Conservation (phyloP, 192 early-diverging fungal species). For the Coemansia sp. region DNA sequence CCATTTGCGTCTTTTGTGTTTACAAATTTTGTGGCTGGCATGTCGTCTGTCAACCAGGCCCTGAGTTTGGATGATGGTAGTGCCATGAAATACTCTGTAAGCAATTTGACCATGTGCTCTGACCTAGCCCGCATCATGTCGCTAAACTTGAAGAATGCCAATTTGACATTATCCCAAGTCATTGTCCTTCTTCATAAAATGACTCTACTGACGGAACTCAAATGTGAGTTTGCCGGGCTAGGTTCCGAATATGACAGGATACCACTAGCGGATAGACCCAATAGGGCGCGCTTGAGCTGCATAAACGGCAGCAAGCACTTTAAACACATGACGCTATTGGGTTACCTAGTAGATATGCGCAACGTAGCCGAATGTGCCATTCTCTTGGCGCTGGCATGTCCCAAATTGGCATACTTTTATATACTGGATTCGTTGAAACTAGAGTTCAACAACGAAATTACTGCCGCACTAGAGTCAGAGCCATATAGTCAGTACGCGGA, state of each 20-base stretch:
- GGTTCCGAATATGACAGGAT: not conserved
- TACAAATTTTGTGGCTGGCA: slow-evolving; percentile 8
- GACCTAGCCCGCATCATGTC: slow-evolving; percentile 6
- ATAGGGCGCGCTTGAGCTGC: not conserved
- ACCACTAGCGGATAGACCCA: not conserved
- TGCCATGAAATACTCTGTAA: slow-evolving; percentile 4
- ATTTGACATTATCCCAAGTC: not conserved
- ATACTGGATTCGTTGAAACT: not conserved
- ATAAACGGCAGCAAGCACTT: not conserved
- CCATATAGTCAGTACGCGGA: slow-evolving; percentile 4
- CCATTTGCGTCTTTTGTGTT: not conserved
- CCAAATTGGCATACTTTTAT: slow-evolving; percentile 2
- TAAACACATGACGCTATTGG: slow-evolving; percentile 4
- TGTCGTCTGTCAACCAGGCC: slow-evolving; percentile 1
- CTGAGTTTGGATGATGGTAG: slow-evolving; percentile 2
- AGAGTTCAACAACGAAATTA: slow-evolving; percentile 8
- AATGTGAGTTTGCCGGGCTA: slow-evolving; percentile 8
- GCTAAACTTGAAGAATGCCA: slow-evolving; percentile 9
- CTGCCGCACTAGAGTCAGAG: not conserved
- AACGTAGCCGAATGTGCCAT: slow-evolving; percentile 11
- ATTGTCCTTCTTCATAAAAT: not conserved
- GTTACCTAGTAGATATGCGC: not conserved
- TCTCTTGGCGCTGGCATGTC: slow-evolving; percentile 5
- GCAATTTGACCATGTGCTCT: slow-evolving; percentile 7
- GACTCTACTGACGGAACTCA: slow-evolving; percentile 5